Evolutionary conservation across 345 rosid genomes (phyloP).

Genomic region (Abelmoschus esculentus): DNA sequence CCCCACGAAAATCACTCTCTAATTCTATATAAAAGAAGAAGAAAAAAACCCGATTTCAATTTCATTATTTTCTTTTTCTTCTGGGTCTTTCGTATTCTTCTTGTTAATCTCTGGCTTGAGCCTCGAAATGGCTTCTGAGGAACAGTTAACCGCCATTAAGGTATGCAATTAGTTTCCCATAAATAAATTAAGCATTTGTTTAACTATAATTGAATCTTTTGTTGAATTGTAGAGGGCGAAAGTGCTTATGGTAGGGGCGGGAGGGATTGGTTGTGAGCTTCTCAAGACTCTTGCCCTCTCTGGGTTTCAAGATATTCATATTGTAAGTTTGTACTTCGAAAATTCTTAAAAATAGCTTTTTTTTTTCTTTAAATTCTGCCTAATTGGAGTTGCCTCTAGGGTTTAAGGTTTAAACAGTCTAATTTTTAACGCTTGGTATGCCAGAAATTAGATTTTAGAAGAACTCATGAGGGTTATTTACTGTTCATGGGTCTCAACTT

Average conservation of each 20-base stretch:
- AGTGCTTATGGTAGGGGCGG: slow-evolving; percentile 99
- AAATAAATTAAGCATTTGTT: not conserved
- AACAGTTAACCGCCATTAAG: slow-evolving; percentile 46
- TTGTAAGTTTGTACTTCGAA: slow-evolving; percentile 39
- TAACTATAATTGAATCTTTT: not conserved
- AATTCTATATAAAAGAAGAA: not conserved
- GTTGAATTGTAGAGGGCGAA: slow-evolving; percentile 58
- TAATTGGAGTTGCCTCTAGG: not conserved
- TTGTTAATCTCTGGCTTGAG: not conserved
- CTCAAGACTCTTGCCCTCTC: slow-evolving; percentile 94
- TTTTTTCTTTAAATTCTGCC: not conserved
- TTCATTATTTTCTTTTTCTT: slow-evolving; percentile 13
- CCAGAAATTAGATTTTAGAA: not conserved
- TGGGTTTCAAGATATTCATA: slow-evolving; percentile 86
- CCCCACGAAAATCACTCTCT: not conserved
- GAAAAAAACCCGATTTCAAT: not conserved
- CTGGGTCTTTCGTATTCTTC: slow-evolving; percentile 7
- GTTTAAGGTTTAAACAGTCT: slow-evolving; percentile 1
- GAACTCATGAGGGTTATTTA: not conserved
- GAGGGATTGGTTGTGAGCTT: slow-evolving; percentile 98
- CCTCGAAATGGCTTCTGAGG: slow-evolving; percentile 41
- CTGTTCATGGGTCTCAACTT: not conserved
- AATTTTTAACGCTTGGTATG: not conserved
- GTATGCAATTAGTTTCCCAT: slow-evolving; percentile 23
- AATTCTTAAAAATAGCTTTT: not conserved